phyloP scores from a whole-genome alignment of 169 alveolate genomes.

The Toxoplasma gondii region DNA sequence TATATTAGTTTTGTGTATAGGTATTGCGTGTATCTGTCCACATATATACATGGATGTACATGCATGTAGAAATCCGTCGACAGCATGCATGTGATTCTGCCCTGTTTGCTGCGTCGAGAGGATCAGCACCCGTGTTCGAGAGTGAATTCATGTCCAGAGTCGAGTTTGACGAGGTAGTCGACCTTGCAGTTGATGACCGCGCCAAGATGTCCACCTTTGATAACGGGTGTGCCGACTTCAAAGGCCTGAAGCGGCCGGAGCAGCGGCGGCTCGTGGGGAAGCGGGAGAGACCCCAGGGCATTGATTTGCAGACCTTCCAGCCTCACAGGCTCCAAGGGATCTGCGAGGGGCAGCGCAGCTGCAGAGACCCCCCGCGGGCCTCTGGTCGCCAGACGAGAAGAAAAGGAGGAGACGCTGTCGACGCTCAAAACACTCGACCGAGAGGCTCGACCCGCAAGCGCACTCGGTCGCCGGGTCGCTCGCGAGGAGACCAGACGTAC shows the following conservation, averaged over 20 bases:
- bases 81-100: background rate
- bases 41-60: background rate
- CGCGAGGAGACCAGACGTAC: slow-evolving; percentile 16
- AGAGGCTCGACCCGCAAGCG: too few relatives aligned
- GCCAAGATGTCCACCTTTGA: slow-evolving; percentile 34
- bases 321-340: background rate
- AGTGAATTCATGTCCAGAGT: slow-evolving; percentile 43
- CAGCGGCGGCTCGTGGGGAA: slow-evolving; percentile 28
- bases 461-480: too few relatives aligned
- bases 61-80: background rate
- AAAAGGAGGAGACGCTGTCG: background rate
- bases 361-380: background rate
- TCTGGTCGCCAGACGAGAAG: background rate
- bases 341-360: background rate
- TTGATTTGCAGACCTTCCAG: background rate
- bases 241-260: slow-evolving; percentile 46
- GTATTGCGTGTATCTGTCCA: background rate
- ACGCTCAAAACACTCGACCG: too few relatives aligned
- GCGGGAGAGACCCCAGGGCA: background rate
- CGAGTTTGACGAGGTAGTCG: slow-evolving; percentile 45
- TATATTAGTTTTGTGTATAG: background rate
- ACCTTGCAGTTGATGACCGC: slow-evolving; percentile 34
- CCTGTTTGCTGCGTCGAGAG: background rate
- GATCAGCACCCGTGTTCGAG: slow-evolving; percentile 38
- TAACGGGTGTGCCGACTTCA: slow-evolving; percentile 39